phyloP scores from a whole-genome alignment of 352 stramenopile species.

The Phytophthora sp. region DNA sequence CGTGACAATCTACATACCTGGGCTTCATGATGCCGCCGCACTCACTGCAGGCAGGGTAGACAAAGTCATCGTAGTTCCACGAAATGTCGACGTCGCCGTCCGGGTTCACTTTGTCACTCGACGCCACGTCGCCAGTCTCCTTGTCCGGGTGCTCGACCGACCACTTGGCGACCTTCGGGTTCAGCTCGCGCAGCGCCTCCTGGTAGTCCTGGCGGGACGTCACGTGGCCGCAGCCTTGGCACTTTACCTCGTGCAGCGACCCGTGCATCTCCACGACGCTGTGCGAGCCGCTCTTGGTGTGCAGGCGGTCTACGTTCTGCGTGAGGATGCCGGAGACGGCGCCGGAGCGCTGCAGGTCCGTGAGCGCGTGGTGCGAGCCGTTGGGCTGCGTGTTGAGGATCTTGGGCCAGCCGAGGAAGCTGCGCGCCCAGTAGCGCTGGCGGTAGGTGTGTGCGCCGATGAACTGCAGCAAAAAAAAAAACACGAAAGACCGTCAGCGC shows the following conservation, averaged over 20 bases:
- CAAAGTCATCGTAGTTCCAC: slow-evolving; percentile 86
- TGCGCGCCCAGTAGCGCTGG: slow-evolving; percentile 95
- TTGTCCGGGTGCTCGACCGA: slow-evolving; percentile 35
- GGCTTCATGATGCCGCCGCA: slow-evolving; percentile 88
- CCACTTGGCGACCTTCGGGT: slow-evolving; percentile 71
- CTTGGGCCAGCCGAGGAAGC: slow-evolving; percentile 88
- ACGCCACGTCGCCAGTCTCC: slow-evolving; percentile 62
- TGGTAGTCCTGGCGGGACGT: slow-evolving; percentile 89
- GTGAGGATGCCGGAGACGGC: slow-evolving; percentile 88
- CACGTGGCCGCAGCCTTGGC: slow-evolving; percentile 71
- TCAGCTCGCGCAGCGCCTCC: slow-evolving; percentile 75
- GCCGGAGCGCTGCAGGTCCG: slow-evolving; percentile 64
- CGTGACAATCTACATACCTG: slow-evolving; percentile 36
- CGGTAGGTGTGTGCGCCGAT: slow-evolving; percentile 71
- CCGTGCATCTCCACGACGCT: slow-evolving; percentile 96
- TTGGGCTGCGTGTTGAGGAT: slow-evolving; percentile 88
- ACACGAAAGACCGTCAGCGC: background rate
- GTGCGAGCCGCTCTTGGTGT: slow-evolving; percentile 88
- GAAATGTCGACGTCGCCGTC: slow-evolving; percentile 94
- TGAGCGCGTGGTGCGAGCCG: slow-evolving; percentile 88
- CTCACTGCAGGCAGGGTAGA: slow-evolving; percentile 67
- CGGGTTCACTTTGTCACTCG: slow-evolving; percentile 81
- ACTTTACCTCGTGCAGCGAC: slow-evolving; percentile 88
- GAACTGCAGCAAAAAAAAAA: slow-evolving; percentile 40
- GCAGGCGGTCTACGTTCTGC: slow-evolving; percentile 98